Evolutionary conservation across 345 rosid species (phyloP).

Genomic region (Kandelia obovata): DNA sequence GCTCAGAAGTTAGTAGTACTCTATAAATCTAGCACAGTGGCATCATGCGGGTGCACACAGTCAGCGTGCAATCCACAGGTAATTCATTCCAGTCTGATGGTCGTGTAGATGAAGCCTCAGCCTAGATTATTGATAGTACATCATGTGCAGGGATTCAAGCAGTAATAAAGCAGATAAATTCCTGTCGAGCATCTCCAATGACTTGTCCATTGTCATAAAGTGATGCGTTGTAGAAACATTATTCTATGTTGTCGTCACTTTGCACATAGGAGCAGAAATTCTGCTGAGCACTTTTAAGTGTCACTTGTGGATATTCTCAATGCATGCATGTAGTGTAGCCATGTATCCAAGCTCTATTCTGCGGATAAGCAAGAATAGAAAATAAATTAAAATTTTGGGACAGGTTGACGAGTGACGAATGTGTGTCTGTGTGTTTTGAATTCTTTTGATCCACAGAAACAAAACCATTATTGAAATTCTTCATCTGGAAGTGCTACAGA

Average conservation of each 20-base stretch:
- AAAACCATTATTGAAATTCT: not conserved
- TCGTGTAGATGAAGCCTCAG: constrained; percentile 1
- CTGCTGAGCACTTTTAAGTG: not conserved
- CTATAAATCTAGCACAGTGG: not conserved
- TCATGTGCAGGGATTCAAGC: constrained; percentile 9
- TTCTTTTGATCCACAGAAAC: too few relatives aligned
- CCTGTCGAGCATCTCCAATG: constrained; percentile 6
- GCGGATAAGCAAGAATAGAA: constrained; percentile 10
- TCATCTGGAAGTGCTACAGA: constrained; percentile 1
- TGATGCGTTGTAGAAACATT: constrained; percentile 4
- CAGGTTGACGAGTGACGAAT: not conserved
- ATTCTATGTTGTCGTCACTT: constrained; percentile 8
- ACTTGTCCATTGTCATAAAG: not conserved
- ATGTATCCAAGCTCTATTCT: too few relatives aligned
- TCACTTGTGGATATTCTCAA: too few relatives aligned
- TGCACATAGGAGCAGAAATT: not conserved
- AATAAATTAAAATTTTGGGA: constrained; percentile 7
- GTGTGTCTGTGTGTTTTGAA: not conserved
- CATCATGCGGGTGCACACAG: not conserved
- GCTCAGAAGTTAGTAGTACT: not conserved
- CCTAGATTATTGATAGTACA: not conserved
- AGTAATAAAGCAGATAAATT: constrained; percentile 3
- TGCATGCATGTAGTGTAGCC: too few relatives aligned
- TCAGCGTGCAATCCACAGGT: not conserved
- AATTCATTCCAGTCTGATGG: constrained; percentile 4